Base-by-base conservation (phyloP, 352 stramenopile species). In the Aphanomyces stellatus region DNA sequence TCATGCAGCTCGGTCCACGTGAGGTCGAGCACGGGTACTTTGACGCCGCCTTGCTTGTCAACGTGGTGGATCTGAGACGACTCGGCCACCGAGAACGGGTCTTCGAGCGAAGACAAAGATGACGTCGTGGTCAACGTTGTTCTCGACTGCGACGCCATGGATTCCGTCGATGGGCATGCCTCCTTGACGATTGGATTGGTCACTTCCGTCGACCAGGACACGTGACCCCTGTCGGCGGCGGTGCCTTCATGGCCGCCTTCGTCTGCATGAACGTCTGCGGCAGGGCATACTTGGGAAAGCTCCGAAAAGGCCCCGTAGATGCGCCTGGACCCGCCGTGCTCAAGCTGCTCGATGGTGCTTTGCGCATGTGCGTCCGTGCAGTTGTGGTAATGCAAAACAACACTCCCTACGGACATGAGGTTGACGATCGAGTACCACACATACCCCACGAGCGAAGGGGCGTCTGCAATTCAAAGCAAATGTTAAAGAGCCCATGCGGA, bases 361-460 rank as follows among this genome's bases (percentile, higher is more conserved):
- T 72, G 62, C 1, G 76, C 70, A 55, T 76, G 79, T 53, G 70
- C 70, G 0, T 76, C 62, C n/a, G 74, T 72, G 10, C 77, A 84
- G 30, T 74, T 74, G 68, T 92, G 82, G 49, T 86, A 90, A 60
- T 92, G 82, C 35, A 92, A 67, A 56, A 92, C 86, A 30, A 90
- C 70, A 41, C 79, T 88, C n/a, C 81, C 80, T 88, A 49, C 22
- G 27, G 13, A n/a, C 31, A 19, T 35, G 28, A 41, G 31, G 11
- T 6, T 42, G 24, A 15, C 2, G 19, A 49, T 3, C 41, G 4
- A 56, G 17, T 42, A 33, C 10, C n/a, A 35, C 5, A 42, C 65
- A 37, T 68, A 87, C 83, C 83, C 81, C 81, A 90, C 4, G 72
- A 72, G 51, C 83, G 72, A 48, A 78, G 76, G 0, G 80, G 80